Evolutionary conservation across 495 filamentous ascomycete species (phyloP), one percentile per base, ranked within the genome.

Genomic region (Aspergillus saccharolyticus): DNA sequence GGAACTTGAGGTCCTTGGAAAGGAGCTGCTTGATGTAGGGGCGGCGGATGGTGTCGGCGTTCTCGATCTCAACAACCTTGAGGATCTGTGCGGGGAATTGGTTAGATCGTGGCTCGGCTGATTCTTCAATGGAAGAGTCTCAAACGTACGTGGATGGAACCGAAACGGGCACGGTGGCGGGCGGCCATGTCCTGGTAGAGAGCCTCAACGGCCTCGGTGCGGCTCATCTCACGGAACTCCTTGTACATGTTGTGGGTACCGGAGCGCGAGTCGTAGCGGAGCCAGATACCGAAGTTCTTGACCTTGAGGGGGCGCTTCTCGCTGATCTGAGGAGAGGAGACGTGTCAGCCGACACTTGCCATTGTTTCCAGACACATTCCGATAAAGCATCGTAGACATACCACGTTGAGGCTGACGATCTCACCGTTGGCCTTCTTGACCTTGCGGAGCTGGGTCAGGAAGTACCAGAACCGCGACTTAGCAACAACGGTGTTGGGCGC

Each of bases 241-340:
- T 97, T 97, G 90, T 98, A 98, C 94, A 98, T 98, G 86, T 98
- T 98, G 89, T 98, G 94, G 66, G 95, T 98, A 66, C 94, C 94
- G 67, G 95, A 97, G 78, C 94, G 94, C 52, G 95, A 97, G 80
- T 98, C 92, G 83, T 98, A 98, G 71, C 94, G 93, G 80, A 98
- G 88, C 94, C 94, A 98, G 85, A 98, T 89, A 76, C 94, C 94
- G 80, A 97, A 97, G 88, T 96, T 97, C 90, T 98, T 98, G 83
- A 98, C 91, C 80, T 96, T 96, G 69, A 90, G 83, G 64, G 94
- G 95, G 75, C 89, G 90, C 86, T 96, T 97, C 89, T 98, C 94
- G 77, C 83, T 79, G 80, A 98, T 96, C 94, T 98, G 70, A 12
- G 47, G 19, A 33, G 28, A 30, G 22, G 15, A 17, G 28, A 48